Percentiles rank a stretch among this genome's conserved stretches.
These are phyloP conservation scores for Kregervanrija delftensis DNA, from an alignment of 805 yeast genomes.

Conservation along the genomic window DNA sequence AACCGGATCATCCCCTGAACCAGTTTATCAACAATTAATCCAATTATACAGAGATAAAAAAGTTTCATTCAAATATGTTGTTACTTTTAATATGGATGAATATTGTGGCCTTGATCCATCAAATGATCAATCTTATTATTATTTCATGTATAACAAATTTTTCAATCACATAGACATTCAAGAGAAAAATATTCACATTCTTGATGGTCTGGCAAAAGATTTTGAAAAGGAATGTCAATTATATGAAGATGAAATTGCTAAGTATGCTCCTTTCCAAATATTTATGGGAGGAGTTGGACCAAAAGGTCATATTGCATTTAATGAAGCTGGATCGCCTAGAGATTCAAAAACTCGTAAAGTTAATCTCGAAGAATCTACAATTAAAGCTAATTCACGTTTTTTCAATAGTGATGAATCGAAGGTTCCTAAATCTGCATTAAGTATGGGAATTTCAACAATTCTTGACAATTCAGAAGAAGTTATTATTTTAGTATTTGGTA, in stretches of 20 bases:
- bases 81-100: constrained; percentile 59
- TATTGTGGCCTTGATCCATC: constrained; percentile 43
- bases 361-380: constrained; percentile 40
- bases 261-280: constrained; percentile 43
- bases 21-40: constrained; percentile 41
- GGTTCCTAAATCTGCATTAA: constrained; percentile 46
- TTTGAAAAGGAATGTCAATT: constrained; percentile 37
- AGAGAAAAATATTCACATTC: constrained; percentile 43
- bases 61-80: constrained; percentile 44
- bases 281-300: constrained; percentile 57
- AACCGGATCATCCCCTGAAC: constrained; percentile 57
- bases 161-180: constrained; percentile 52
- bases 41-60: constrained; percentile 34
- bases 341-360: constrained; percentile 41
- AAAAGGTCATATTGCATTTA: constrained; percentile 56
- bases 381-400: constrained; percentile 47
- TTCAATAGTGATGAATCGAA: constrained; percentile 37
- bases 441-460: constrained; percentile 53
- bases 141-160: constrained; percentile 50
- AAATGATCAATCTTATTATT: constrained; percentile 47
- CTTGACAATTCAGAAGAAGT: constrained; percentile 49
- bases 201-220: constrained; percentile 45
- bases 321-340: constrained; percentile 47
- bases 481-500: constrained; percentile 45
- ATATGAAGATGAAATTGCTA: constrained; percentile 42